A percentile compares a stretch with the other conserved stretches of the same genome.
Conservation (phyloP, 129 eudicot species). For the Flaveria ramosissima region DNA sequence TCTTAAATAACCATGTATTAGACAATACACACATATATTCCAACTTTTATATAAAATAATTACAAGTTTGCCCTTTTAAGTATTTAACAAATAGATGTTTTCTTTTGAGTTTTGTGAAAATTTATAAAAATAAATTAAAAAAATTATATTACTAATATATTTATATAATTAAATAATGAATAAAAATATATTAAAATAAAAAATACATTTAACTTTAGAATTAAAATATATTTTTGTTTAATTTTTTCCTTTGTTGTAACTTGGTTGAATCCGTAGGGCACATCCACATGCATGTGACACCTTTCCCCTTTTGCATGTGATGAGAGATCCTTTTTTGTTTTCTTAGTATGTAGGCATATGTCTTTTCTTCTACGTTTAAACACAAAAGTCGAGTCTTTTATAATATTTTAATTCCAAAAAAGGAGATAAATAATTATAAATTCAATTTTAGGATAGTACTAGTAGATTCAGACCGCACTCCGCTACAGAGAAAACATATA, state of each 20-base stretch:
- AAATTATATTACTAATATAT: background rate
- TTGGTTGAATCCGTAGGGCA: constrained; percentile 29
- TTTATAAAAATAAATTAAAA: background rate
- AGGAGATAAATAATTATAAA: background rate
- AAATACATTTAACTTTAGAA: background rate
- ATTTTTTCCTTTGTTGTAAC: background rate
- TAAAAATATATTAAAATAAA: background rate
- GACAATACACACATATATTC: background rate
- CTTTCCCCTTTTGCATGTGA: constrained; percentile 40
- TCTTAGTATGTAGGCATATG: constrained; percentile 16
- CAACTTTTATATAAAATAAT: background rate
- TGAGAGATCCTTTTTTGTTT: constrained; percentile 31
- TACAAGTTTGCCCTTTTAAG: too few relatives aligned
- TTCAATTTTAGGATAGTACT: background rate
- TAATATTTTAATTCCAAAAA: background rate
- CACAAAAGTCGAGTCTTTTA: background rate
- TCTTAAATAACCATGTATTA: background rate
- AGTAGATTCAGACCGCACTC: background rate
- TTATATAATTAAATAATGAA: background rate
- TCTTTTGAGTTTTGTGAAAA: background rate
- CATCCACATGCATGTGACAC: constrained; percentile 37
- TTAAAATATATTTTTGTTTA: background rate
- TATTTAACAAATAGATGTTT: too few relatives aligned
- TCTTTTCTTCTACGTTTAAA: background rate
- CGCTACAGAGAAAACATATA: too few relatives aligned